These are phyloP conservation scores for Sordariomycetes sp. DNA, from an alignment of 2,329 filamentous ascomycete species.

Conservation along the genomic window DNA sequence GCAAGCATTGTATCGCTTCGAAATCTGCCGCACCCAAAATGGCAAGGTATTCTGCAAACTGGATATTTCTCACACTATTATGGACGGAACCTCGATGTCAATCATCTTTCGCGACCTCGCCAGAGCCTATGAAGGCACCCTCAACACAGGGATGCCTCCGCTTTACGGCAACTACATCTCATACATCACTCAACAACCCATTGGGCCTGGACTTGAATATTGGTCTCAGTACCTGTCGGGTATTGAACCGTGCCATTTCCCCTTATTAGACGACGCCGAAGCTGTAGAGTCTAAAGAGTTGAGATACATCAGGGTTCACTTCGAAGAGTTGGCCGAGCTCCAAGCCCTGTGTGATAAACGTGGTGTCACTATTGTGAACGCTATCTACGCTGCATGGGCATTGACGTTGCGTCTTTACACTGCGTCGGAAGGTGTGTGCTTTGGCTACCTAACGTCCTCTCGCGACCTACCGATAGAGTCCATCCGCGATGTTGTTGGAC, in stretches of 20 bases:
- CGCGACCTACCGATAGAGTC: constrained; percentile 36
- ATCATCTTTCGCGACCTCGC: constrained; percentile 3
- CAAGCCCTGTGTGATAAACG: constrained; percentile 1
- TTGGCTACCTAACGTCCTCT: constrained; percentile 41
- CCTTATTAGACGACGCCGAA: constrained; percentile 1
- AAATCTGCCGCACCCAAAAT: constrained; percentile 6
- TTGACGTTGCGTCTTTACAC: constrained; percentile 21
- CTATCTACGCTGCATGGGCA: constrained; percentile 6
- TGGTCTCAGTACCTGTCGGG: constrained; percentile 10
- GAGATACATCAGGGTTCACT: constrained; percentile 9
- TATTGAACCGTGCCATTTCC: constrained; percentile 10
- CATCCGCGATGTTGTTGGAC: constrained; percentile 35
- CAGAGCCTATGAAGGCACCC: background rate
- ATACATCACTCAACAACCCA: constrained; percentile 6
- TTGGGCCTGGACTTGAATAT: constrained; percentile 8
- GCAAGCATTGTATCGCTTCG: constrained; percentile 5
- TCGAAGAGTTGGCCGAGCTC: constrained; percentile 6
- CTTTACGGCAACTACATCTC: constrained; percentile 10
- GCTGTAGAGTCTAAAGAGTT: constrained; percentile 6
- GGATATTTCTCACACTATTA: constrained; percentile 3
- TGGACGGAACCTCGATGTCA: constrained; percentile 3
- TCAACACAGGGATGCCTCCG: background rate
- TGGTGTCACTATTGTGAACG: constrained; percentile 5
- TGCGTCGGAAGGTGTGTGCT: constrained; percentile 34
- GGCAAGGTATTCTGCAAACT: constrained; percentile 4